Evolutionary conservation across 106 monocot species (phyloP).

Genomic region (Phalaenopsis aphrodite): DNA sequence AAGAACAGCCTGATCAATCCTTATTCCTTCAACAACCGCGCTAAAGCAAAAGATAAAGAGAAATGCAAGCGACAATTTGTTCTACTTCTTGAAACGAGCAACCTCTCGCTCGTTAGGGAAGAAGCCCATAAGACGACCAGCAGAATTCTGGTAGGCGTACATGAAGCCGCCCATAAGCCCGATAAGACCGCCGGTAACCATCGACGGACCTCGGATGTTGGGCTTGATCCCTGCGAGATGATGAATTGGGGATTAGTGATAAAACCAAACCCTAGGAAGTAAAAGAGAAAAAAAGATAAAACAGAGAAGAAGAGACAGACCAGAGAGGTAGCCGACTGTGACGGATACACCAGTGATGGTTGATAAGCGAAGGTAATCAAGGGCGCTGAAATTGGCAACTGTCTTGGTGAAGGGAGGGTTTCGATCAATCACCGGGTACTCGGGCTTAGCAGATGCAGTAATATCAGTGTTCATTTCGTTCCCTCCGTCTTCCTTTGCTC

Average conservation of each 20-base stretch:
- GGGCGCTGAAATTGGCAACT: conserved; percentile 82
- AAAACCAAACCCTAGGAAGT: conserved; percentile 9
- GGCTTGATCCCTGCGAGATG: conserved; percentile 68
- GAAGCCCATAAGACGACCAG: conserved; percentile 97
- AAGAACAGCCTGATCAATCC: neutral
- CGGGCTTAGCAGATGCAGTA: conserved; percentile 83
- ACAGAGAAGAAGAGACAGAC: conserved; percentile 16
- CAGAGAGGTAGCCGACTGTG: conserved; percentile 99
- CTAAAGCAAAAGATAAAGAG: neutral
- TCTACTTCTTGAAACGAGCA: conserved; percentile 70
- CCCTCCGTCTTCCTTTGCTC: neutral
- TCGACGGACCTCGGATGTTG: conserved; percentile 88
- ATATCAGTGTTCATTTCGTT: conserved; percentile 90
- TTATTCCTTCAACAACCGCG: neutral
- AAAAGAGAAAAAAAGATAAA: neutral
- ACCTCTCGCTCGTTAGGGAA: conserved; percentile 95
- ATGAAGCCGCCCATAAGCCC: conserved; percentile 97
- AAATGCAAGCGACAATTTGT: neutral
- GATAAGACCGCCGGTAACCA: conserved; percentile 96
- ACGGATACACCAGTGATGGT: conserved; percentile 95
- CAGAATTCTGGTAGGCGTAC: conserved; percentile 99
- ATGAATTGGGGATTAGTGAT: neutral
- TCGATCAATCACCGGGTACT: conserved; percentile 93
- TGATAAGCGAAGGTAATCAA: conserved; percentile 93
- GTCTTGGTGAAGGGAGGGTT: conserved; percentile 94